Evolutionary conservation across 1,139 yeast species (phyloP).

Genomic region (Diutina catenulata): DNA sequence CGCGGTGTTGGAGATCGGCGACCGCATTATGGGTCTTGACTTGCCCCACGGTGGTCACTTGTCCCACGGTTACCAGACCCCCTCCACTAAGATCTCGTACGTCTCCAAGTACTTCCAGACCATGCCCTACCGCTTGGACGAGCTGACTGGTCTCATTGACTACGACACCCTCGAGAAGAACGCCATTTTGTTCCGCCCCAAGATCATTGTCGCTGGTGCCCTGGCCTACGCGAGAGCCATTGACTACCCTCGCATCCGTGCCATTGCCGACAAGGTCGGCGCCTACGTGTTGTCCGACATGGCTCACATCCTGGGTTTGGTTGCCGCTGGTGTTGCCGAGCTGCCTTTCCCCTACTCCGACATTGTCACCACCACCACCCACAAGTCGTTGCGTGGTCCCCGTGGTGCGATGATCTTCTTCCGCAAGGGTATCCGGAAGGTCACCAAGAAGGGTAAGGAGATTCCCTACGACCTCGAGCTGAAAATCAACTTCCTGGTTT

Average conservation of each 20-base stretch:
- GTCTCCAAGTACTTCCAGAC: slow-evolving; percentile 96
- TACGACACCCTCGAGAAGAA: slow-evolving; percentile 89
- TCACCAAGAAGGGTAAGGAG: slow-evolving; percentile 88
- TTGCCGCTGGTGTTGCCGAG: slow-evolving; percentile 94
- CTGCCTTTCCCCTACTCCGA: slow-evolving; percentile 95
- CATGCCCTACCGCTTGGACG: slow-evolving; percentile 94
- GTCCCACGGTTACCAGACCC: slow-evolving; percentile 97
- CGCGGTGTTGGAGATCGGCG: slow-evolving; percentile 90
- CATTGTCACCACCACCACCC: slow-evolving; percentile 96
- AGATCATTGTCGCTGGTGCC: slow-evolving; percentile 93
- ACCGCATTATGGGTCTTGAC: slow-evolving; percentile 93
- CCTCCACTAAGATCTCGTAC: slow-evolving; percentile 87
- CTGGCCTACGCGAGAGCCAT: slow-evolving; percentile 94
- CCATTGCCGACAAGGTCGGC: slow-evolving; percentile 92
- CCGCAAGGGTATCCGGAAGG: slow-evolving; percentile 89
- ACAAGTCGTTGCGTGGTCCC: slow-evolving; percentile 97
- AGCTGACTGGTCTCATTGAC: slow-evolving; percentile 86
- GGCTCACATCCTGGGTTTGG: slow-evolving; percentile 96
- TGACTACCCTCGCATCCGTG: slow-evolving; percentile 92
- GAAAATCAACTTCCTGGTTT: slow-evolving; percentile 93
- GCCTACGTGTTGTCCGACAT: slow-evolving; percentile 94
- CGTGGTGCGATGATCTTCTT: slow-evolving; percentile 98
- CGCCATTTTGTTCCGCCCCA: slow-evolving; percentile 86
- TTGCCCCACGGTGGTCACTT: slow-evolving; percentile 98
- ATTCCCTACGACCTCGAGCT: slow-evolving; percentile 82